Conservation (phyloP, 495 filamentous ascomycete species). For the Hyaloscypha variabilis region DNA sequence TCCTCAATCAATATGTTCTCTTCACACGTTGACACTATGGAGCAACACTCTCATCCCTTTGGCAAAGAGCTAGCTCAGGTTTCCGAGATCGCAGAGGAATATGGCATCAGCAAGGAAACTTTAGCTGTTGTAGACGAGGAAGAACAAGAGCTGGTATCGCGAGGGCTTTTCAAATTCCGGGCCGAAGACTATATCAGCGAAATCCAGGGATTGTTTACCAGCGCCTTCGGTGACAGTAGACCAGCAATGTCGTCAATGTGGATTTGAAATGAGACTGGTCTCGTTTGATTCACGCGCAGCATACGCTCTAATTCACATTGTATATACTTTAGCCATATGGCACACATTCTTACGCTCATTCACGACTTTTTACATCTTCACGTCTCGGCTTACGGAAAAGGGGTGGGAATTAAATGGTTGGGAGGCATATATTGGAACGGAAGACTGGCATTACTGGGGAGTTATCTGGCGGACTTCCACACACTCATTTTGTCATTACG, state of each 20-base stretch:
- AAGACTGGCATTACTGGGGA: background rate
- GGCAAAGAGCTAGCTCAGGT: constrained; percentile 76
- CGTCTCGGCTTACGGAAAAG: constrained; percentile 7
- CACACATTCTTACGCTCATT: constrained; percentile 11
- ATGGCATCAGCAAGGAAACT: constrained; percentile 59
- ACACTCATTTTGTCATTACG: constrained; percentile 4
- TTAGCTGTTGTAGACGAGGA: constrained; percentile 71
- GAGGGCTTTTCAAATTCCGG: constrained; percentile 72
- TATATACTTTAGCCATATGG: constrained; percentile 7
- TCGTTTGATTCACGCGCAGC: constrained; percentile 2
- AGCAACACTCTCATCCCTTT: constrained; percentile 49
- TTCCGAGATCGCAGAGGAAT: constrained; percentile 85
- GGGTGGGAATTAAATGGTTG: constrained; percentile 9
- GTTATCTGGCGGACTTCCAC: constrained; percentile 5
- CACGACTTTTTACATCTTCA: constrained; percentile 8
- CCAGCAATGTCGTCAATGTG: constrained; percentile 31
- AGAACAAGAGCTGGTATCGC: constrained; percentile 63
- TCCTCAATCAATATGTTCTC: constrained; percentile 34
- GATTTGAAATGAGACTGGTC: constrained; percentile 33
- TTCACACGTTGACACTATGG: constrained; percentile 19
- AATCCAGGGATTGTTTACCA: constrained; percentile 67
- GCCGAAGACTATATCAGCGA: constrained; percentile 85
- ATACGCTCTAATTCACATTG: background rate
- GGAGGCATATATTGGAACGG: background rate
- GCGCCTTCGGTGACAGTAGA: constrained; percentile 41